Evolutionary conservation across 2,329 filamentous ascomycete species (phyloP), one percentile per base, ranked within the genome.

Genomic region (Xenoacremonium recifei): DNA sequence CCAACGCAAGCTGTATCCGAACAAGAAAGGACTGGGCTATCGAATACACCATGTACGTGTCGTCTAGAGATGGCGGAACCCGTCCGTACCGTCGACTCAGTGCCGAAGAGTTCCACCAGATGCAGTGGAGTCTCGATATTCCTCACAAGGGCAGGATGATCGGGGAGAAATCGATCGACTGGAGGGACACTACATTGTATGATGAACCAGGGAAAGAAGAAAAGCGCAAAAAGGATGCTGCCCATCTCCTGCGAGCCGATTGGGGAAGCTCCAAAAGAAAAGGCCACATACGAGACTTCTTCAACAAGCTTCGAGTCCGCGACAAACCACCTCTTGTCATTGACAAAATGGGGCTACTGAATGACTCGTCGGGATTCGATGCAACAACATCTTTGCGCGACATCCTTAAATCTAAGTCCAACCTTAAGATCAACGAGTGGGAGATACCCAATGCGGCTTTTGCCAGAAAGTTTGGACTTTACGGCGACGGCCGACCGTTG

Each of bases 401-500:
- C 10, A 39, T 43, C 19, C 35, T 47, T 13, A 36, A 51, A 19
- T 43, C 47, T 21, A 46, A 29, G 33, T 37, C 46, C 13, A 40
- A 23, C 18, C 33, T 33, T 9, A 37, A 21, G n/a, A 63, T 66
- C 4, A 53, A 56, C n/a, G 65, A 62, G 6, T 60, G 56, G 35
- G 51, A 65, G 16, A 62, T 72, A 32, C 70, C 70, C 3, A 69
- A 73, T 43, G 67, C 68, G 11, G 68, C 67, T 34, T 73, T 73
- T 47, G 70, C 69, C 5, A 58, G 70, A 39, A 73, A 73, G 40
- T 64, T 66, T 41, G 59, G 58, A 5, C 46, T 73, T 12, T 58
- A 70, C 21, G 58, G 60, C 3, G 51, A 54, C 23, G 55, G 54
- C 6, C 53, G 60, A 11, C 58, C 58, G 15, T 44, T 71, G 21